Evolutionary conservation across 208 protist genomes (phyloP), one percentile per base, ranked within the genome.

Genomic region (Naegleria lovaniensis): DNA sequence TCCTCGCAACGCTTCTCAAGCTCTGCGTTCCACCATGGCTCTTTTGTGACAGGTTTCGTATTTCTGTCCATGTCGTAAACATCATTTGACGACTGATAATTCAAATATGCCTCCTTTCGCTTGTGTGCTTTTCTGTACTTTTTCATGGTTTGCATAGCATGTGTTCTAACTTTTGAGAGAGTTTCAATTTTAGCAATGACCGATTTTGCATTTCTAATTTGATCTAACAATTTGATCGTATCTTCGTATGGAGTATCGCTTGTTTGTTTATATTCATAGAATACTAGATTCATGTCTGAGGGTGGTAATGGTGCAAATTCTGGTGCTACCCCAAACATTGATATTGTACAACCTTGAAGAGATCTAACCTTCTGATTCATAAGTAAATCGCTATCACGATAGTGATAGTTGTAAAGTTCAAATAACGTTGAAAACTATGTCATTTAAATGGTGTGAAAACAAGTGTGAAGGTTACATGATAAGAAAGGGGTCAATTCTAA

Each of bases 371-470:
- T 87, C 52, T 87, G 83, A 51, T 87, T 87, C 22, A 36, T 33
- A 5, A 87, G 43, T 51, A 87, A 51, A 87, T 87, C 83, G 11
- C 33, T 41, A 33, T 87, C 83, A 29, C 33, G 83, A 87, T 87
- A 87, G 22, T 40, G 19, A 25, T 41, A 40, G 29, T 87, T 41
- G 43, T 87, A 87, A 15, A 87, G 29, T 33, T 41, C 83, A 87
- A 87, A 87, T 51, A 40, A 13, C 29, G 83, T 51, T 87, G 55
- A 67, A 67, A 67, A 67, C 55, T 67, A 29, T 67, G 1, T 0
- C 13, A 67, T 67, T 2, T 9, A 87, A 87, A 87, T 51, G 0
- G 38, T 52, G 83, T 51, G n/a, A 29, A 67, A 67, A 67, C 4
- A 5, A 19, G 5, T 58, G 1, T 29, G 0, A 67, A 29, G 55